Evolutionary conservation across 202 grass and related monocot genomes (phyloP), one percentile per base, ranked within the genome.

Genomic region (Setaria viridis): DNA sequence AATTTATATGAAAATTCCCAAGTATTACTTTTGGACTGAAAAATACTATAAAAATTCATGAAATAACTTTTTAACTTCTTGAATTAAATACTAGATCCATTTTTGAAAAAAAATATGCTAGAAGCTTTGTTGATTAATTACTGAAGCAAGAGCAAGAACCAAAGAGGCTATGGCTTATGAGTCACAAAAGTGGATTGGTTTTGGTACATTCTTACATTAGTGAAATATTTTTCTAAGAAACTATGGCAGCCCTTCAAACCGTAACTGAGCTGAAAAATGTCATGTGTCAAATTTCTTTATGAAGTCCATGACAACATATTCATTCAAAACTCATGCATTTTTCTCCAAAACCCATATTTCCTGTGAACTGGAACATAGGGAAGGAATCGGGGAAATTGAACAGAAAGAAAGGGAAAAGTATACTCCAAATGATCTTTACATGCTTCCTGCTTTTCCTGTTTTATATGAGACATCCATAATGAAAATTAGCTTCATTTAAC

Each of bases 401-500:
- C 51, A 67, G 0, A 17, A 64, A 67, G 42, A 39, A 62, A 87
- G 17, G 21, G 25, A 11, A 54, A 83, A 69, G 6, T 12, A 16
- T 75, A 54, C 14, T 80, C 73, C 41, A 20, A 74, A 84, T 80
- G 54, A 76, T 55, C 13, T 21, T 67, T 67, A 30, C 77, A 64
- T 17, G 74, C 29, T 85, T 72, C 50, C 50, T 49, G 7, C 5
- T 58, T 39, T 57, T 71, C 49, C 66, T 84, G 13, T 55, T 76
- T 74, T 84, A 51, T 63, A 86, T 32, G 63, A 56, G 7, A 30
- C 14, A 54, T 39, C 35, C 43, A 54, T 55, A n/a, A 62, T 55
- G 25, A 70, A 80, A 84, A 32, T 50, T 80, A 76, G 7, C 47
- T 87, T 84, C 46, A 51, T 84, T 80, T 71, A n/a, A 78, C 71